Percentiles rank a stretch among this genome's conserved stretches.
Conservation (phyloP, 352 stramenopile species). For the Aphanomyces stellatus region DNA sequence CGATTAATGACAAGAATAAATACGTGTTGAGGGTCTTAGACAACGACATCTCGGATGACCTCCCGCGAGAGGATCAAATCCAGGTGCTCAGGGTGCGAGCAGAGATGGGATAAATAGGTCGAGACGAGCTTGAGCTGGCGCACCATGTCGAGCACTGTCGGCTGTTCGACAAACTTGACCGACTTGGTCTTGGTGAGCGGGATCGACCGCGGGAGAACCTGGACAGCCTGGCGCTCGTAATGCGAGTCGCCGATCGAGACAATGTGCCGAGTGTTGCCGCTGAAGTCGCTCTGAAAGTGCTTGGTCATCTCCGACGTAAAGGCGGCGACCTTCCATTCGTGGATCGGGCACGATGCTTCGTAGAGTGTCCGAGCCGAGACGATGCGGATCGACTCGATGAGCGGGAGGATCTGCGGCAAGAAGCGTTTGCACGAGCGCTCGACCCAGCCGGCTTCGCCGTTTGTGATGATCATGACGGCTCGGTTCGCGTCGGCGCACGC, state of each 20-base stretch:
- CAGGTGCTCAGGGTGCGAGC: slow-evolving; percentile 45
- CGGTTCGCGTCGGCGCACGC: slow-evolving; percentile 12
- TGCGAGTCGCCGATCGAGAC: slow-evolving; percentile 66
- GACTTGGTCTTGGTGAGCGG: slow-evolving; percentile 54
- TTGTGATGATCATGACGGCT: slow-evolving; percentile 45
- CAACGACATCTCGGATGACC: slow-evolving; percentile 36
- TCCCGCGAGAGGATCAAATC: slow-evolving; percentile 63
- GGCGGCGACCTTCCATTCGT: slow-evolving; percentile 71
- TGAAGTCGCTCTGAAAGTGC: slow-evolving; percentile 16
- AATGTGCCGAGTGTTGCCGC: slow-evolving; percentile 40
- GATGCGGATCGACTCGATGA: slow-evolving; percentile 49
- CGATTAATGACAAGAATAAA: not conserved
- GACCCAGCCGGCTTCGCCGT: slow-evolving; percentile 59
- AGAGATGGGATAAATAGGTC: slow-evolving; percentile 56
- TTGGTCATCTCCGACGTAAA: slow-evolving; percentile 51
- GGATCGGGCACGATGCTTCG: slow-evolving; percentile 42
- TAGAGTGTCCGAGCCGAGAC: slow-evolving; percentile 60
- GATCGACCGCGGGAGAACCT: slow-evolving; percentile 46
- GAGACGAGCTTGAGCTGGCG: slow-evolving; percentile 56
- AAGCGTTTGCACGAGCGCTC: slow-evolving; percentile 67
- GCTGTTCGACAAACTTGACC: slow-evolving; percentile 70
- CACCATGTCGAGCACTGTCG: slow-evolving; percentile 59
- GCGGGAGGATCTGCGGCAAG: slow-evolving; percentile 42
- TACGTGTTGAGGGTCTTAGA: not conserved
- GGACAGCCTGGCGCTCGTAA: slow-evolving; percentile 58